A percentile compares a stretch with the other conserved stretches of the same genome.
phyloP scores from a whole-genome alignment of 129 eudicot species.

The Rutidosis leptorrhynchoides region DNA sequence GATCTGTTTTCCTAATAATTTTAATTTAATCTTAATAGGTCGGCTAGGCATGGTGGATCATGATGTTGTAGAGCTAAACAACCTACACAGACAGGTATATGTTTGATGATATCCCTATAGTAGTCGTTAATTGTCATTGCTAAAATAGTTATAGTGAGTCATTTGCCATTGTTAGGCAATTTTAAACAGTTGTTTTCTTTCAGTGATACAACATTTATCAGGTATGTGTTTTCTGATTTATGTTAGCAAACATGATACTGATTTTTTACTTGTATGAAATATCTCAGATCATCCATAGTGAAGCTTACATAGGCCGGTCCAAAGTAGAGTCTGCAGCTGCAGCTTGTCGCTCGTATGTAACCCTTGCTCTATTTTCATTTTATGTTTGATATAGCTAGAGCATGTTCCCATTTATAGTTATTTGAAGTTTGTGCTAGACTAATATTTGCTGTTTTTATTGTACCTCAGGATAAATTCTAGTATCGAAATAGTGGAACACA shows the following conservation, averaged over 20 bases:
- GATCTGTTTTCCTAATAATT: conserved; percentile 1
- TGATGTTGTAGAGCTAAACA: conserved; percentile 96
- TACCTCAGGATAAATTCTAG: conserved; percentile 73
- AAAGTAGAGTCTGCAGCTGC: conserved; percentile 99
- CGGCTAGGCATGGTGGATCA: conserved; percentile 91
- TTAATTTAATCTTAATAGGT: conserved; percentile 43
- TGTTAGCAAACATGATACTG: conserved; percentile 1
- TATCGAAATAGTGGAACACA: conserved; percentile 68
- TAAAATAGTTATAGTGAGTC: neutral
- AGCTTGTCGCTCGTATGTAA: conserved; percentile 86
- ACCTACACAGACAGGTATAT: conserved; percentile 91
- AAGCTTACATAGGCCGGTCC: conserved; percentile 80
- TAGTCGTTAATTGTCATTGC: neutral
- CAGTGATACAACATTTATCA: neutral
- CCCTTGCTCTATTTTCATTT: neutral
- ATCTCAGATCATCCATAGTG: conserved; percentile 78
- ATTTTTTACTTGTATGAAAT: conserved; percentile 2
- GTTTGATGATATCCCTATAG: conserved; percentile 5
- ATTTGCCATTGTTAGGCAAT: conserved; percentile 14
- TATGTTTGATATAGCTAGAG: neutral
- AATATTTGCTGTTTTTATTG: neutral
- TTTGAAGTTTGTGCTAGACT: neutral
- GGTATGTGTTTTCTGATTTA: neutral
- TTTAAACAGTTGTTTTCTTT: conserved; percentile 1
- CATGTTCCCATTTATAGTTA: neutral